Conservation (phyloP, 208 protist species). For the Leptomonas seymouri region DNA sequence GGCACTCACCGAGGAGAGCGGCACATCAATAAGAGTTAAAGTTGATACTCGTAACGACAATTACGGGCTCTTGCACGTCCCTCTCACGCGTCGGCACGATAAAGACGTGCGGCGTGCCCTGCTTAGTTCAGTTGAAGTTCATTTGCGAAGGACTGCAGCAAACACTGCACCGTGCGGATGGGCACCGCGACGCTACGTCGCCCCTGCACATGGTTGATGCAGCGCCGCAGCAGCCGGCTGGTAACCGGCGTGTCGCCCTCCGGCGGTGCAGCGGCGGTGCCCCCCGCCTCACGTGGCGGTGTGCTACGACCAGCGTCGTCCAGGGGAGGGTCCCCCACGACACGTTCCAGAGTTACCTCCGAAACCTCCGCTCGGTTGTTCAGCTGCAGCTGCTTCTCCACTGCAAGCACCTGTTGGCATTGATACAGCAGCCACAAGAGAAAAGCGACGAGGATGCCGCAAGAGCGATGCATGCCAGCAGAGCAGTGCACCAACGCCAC, state of each 20-base stretch:
- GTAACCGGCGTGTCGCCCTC: slow-evolving; percentile 5
- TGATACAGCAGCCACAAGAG: slow-evolving; percentile 66
- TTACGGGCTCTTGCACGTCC: too few relatives aligned
- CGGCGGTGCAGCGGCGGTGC: neutral
- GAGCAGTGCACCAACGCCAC: slow-evolving; percentile 72
- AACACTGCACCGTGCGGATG: slow-evolving; percentile 52
- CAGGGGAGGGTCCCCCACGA: neutral
- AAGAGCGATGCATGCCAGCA: slow-evolving; percentile 88
- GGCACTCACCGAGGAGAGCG: too few relatives aligned
- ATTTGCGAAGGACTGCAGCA: slow-evolving; percentile 53
- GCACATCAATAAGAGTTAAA: too few relatives aligned
- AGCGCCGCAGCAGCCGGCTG: slow-evolving; percentile 30
- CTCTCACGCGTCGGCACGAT: too few relatives aligned
- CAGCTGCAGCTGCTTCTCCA: slow-evolving; percentile 1
- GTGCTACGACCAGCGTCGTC: neutral
- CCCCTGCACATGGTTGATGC: slow-evolving; percentile 50
- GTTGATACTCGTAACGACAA: too few relatives aligned
- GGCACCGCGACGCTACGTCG: slow-evolving; percentile 60
- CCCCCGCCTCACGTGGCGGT: neutral
- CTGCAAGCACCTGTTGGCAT: slow-evolving; percentile 25
- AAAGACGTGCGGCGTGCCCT: neutral
- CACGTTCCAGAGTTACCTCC: neutral
- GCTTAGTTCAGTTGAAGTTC: slow-evolving; percentile 38
- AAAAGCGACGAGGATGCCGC: slow-evolving; percentile 64
- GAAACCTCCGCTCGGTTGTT: neutral